Evolutionary conservation across 306 rosid genomes (phyloP).

Genomic region (Prosopis cineraria): DNA sequence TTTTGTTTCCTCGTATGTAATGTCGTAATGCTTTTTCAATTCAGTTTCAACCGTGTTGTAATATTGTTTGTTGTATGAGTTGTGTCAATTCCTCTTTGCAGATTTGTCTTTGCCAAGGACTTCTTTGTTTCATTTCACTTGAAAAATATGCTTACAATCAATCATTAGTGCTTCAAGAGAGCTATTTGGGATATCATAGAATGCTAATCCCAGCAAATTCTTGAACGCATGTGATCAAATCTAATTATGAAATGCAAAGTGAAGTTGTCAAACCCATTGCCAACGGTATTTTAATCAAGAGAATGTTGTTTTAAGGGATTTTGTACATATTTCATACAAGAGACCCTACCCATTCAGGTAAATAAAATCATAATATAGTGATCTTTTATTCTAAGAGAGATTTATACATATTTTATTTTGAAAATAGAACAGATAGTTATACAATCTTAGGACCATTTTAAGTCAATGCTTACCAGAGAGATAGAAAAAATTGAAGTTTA

Average conservation of each 20-base stretch:
- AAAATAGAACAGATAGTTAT: no score
- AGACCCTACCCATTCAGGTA: no score
- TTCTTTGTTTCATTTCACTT: not conserved
- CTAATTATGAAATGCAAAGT: not conserved
- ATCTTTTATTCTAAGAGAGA: no score
- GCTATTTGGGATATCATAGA: no score
- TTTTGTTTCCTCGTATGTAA: not conserved
- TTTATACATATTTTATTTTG: no score
- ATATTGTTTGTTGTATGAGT: not conserved
- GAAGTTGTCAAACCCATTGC: not conserved
- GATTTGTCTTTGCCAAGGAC: not conserved
- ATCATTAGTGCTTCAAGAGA: no score
- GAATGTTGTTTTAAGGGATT: no score
- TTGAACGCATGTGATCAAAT: not conserved
- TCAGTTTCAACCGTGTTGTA: slow-evolving; percentile 5
- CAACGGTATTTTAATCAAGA: not conserved
- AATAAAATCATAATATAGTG: no score
- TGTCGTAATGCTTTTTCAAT: not conserved
- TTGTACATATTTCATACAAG: no score
- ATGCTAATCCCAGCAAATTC: not conserved
- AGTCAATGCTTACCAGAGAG: not conserved
- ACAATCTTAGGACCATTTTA: no score
- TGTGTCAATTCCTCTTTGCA: not conserved
- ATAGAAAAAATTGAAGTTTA: not conserved
- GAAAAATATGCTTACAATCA: no score